These are phyloP conservation scores for Globisporangium nagaii DNA, from an alignment of 352 stramenopile species.

Conservation along the genomic window DNA sequence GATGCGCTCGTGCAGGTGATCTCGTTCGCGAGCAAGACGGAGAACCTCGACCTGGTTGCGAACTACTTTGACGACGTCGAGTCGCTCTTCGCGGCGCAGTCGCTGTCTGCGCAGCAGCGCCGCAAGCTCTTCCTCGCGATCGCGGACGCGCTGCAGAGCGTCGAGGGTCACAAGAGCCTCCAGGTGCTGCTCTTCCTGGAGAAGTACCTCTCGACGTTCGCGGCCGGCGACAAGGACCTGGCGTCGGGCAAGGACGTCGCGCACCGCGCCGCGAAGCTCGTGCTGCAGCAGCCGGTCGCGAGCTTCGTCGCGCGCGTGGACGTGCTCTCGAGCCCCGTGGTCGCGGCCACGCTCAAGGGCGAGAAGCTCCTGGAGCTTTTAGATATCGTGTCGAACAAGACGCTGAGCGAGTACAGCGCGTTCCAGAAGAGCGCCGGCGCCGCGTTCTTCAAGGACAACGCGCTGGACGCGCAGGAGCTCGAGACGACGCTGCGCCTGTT, in stretches of 20 bases:
- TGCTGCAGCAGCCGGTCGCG: conserved; percentile 87
- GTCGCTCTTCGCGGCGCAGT: conserved; percentile 36
- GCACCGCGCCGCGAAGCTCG: conserved; percentile 74
- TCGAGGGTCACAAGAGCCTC: conserved; percentile 27
- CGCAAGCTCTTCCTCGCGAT: conserved; percentile 64
- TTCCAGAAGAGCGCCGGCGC: conserved; percentile 70
- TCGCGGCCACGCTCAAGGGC: conserved; percentile 66
- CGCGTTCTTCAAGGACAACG: conserved; percentile 58
- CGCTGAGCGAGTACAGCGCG: conserved; percentile 83
- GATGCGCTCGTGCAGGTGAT: conserved; percentile 61
- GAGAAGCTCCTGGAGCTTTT: conserved; percentile 81
- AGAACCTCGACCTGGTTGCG: conserved; percentile 54
- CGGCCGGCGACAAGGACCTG: conserved; percentile 46
- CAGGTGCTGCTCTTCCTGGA: conserved; percentile 69
- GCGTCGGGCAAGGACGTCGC: conserved; percentile 67
- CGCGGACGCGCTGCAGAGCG: conserved; percentile 51
- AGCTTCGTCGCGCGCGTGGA: conserved; percentile 89
- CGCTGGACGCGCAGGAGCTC: conserved; percentile 51
- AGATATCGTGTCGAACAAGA: conserved; percentile 91
- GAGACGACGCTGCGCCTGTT: conserved; percentile 89
- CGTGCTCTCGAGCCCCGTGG: conserved; percentile 74
- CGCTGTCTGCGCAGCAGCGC: conserved; percentile 41
- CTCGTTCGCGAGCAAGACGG: conserved; percentile 43
- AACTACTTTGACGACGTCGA: conserved; percentile 73
- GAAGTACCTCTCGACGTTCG: conserved; percentile 66